These are phyloP conservation scores for Cladosporium sphaerospermum DNA, from an alignment of 2,329 filamentous ascomycete species.

Conservation along the genomic window DNA sequence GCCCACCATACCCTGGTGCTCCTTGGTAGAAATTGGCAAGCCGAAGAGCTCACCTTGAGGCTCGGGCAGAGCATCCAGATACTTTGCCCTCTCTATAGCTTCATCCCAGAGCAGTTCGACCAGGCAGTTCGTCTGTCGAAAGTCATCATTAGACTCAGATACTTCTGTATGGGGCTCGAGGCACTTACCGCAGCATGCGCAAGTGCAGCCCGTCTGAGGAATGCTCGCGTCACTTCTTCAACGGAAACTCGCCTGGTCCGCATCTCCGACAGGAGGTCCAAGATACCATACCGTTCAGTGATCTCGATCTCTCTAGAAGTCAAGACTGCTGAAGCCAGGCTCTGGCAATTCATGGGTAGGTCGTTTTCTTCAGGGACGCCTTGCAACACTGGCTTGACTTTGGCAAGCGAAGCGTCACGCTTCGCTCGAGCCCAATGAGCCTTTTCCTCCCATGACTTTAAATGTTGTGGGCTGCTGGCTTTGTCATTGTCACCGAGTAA, in stretches of 20 bases:
- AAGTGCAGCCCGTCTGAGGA: conserved; percentile 43
- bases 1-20: conserved; percentile 47
- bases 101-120: conserved; percentile 32
- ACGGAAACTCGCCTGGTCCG: conserved; percentile 29
- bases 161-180: background rate
- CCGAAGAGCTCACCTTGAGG: conserved; percentile 44
- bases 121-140: conserved; percentile 26
- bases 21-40: conserved; percentile 48
- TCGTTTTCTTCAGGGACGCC: background rate
- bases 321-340: background rate
- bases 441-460: conserved; percentile 3
- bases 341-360: background rate
- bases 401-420: conserved; percentile 2
- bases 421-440: background rate
- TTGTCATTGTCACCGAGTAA: background rate
- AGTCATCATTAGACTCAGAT: background rate
- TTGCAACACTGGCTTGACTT: background rate
- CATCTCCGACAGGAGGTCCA: conserved; percentile 32
- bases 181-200: conserved; percentile 28
- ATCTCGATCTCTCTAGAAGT: conserved; percentile 1
- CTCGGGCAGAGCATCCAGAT: conserved; percentile 35
- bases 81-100: conserved; percentile 34
- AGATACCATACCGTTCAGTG: conserved; percentile 11
- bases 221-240: conserved; percentile 35
- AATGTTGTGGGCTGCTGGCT: background rate